Evolutionary conservation across 805 yeast species (phyloP).

Genomic region (Yamadazyma sp.): DNA sequence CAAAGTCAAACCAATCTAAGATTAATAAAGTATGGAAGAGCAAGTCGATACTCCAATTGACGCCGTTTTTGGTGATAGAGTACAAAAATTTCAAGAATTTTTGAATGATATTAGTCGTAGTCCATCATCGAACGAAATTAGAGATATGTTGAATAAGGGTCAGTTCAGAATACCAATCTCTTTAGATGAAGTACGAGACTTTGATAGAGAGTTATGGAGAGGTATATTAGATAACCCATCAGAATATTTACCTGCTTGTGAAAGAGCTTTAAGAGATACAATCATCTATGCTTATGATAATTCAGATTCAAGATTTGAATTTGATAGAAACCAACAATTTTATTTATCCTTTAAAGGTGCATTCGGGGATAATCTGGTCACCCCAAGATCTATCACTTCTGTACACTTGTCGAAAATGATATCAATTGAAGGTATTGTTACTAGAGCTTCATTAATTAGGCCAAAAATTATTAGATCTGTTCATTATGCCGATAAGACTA

Average conservation of each 20-base stretch:
- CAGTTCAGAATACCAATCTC: slow-evolving; percentile 67
- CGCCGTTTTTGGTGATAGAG: slow-evolving; percentile 72
- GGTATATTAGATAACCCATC: slow-evolving; percentile 77
- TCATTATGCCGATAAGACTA: slow-evolving; percentile 84
- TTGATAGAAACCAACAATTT: slow-evolving; percentile 60
- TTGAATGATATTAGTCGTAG: slow-evolving; percentile 53
- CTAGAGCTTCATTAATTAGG: slow-evolving; percentile 87
- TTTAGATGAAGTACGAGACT: slow-evolving; percentile 84
- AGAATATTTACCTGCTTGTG: slow-evolving; percentile 85
- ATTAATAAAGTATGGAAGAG: slow-evolving; percentile 9
- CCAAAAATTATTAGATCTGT: slow-evolving; percentile 91
- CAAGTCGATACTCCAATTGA: slow-evolving; percentile 34
- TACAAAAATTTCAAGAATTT: slow-evolving; percentile 85
- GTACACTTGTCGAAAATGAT: slow-evolving; percentile 74
- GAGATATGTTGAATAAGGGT: slow-evolving; percentile 67
- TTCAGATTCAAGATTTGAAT: slow-evolving; percentile 43
- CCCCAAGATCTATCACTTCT: slow-evolving; percentile 85
- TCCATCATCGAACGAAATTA: slow-evolving; percentile 61
- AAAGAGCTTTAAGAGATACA: slow-evolving; percentile 78
- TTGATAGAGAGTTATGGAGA: slow-evolving; percentile 72
- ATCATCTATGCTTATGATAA: slow-evolving; percentile 72
- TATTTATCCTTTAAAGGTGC: slow-evolving; percentile 85
- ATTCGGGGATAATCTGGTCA: slow-evolving; percentile 81
- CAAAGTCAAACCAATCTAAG: too few relatives aligned
- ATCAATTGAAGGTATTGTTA: slow-evolving; percentile 92